Percentiles rank a stretch among this genome's conserved stretches.
Conservation (phyloP, 148 eudicot genomes). For the Fallopia convolvulus region DNA sequence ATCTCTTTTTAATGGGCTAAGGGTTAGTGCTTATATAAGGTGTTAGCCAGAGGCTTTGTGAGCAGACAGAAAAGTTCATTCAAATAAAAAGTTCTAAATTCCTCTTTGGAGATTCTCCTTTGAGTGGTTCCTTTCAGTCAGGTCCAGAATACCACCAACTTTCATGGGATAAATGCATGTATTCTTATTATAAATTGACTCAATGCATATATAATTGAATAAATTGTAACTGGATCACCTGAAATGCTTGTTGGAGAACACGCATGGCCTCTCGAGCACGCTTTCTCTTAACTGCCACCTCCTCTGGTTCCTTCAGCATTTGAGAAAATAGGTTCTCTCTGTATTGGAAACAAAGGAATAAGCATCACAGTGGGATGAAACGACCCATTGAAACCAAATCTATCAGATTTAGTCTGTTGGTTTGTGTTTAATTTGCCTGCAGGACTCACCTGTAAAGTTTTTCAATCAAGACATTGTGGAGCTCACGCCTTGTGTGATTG, state of each 20-base stretch:
- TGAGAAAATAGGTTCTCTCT: conserved; percentile 40
- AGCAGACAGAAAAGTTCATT: too few relatives aligned
- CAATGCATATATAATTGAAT: background rate
- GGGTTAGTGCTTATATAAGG: too few relatives aligned
- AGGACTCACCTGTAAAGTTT: conserved; percentile 35
- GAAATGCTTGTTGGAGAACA: conserved; percentile 43
- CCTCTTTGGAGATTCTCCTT: too few relatives aligned
- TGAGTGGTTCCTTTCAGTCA: background rate
- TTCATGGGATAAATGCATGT: background rate
- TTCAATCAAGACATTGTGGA: conserved; percentile 42
- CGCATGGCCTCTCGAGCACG: conserved; percentile 33
- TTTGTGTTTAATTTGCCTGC: background rate
- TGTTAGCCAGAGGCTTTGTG: too few relatives aligned
- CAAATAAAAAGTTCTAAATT: too few relatives aligned
- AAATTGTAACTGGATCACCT: conserved; percentile 20
- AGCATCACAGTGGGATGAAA: conserved; percentile 8
- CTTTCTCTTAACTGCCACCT: conserved; percentile 38
- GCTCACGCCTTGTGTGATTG: conserved; percentile 41
- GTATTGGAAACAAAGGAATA: conserved; percentile 7
- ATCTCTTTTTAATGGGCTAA: too few relatives aligned
- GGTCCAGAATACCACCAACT: background rate
- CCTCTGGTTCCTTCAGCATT: conserved; percentile 48
- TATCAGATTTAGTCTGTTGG: background rate
- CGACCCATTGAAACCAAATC: too few relatives aligned
- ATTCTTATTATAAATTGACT: background rate